A percentile compares a stretch with the other conserved stretches of the same genome.
Conservation (phyloP, 179 eudicot species). For the Camellia oleifera region DNA sequence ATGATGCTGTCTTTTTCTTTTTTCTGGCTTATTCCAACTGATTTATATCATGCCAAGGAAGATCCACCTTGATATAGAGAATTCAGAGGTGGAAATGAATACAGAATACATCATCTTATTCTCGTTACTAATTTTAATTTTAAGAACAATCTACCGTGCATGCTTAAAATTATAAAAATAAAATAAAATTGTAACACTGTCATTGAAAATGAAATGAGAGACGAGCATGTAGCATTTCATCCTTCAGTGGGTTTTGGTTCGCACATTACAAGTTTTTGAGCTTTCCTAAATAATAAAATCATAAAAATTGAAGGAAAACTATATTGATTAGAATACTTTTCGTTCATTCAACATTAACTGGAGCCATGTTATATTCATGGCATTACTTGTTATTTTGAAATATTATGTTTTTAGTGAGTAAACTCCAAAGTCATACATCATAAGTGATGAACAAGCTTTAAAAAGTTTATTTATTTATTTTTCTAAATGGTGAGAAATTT, state of each 20-base stretch:
- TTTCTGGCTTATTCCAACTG: background rate
- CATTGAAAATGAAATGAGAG: background rate
- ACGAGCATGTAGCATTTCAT: background rate
- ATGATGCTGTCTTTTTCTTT: background rate
- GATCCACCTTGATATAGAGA: background rate
- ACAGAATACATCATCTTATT: background rate
- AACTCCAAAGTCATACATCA: too few species aligned
- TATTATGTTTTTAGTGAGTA: too few species aligned
- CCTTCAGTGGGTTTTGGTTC: background rate
- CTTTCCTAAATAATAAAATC: background rate
- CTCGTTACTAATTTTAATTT: background rate
- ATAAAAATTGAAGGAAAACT: background rate
- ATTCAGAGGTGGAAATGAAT: background rate
- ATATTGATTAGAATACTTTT: too few species aligned
- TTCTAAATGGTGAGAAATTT: too few species aligned
- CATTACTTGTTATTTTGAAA: too few species aligned
- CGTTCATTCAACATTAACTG: too few species aligned
- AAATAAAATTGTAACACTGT: background rate
- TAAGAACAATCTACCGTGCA: background rate
- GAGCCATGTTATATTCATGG: too few species aligned
- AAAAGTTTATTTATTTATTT: too few species aligned
- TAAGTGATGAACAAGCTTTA: too few species aligned
- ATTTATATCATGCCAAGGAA: background rate
- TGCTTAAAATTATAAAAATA: background rate
- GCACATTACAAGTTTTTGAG: slow-evolving; percentile 6